phyloP scores from a whole-genome alignment of 768 basidiomycete species.

The Termitomyces sp. region DNA sequence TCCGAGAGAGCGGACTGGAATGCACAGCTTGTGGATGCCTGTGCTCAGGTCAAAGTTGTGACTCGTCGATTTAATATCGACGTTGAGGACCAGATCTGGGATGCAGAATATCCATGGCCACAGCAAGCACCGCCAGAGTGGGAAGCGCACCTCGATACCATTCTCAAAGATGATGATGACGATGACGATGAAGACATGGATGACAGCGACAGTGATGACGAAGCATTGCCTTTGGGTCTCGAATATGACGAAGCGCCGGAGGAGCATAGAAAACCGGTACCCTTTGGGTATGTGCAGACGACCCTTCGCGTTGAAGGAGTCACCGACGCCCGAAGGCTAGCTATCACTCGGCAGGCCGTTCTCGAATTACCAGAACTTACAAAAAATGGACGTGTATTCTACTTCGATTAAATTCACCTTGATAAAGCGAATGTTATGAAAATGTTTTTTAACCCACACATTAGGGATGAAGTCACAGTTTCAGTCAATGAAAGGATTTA shows the following conservation, averaged over 20 bases:
- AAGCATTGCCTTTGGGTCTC: neutral
- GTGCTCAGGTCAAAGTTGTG: neutral
- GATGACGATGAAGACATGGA: constrained; percentile 2
- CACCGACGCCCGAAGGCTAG: neutral
- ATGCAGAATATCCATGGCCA: constrained; percentile 6
- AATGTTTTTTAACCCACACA: neutral
- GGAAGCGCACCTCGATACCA: neutral
- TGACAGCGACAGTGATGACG: neutral
- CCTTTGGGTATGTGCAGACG: neutral
- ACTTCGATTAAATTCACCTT: neutral
- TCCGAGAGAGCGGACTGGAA: constrained; percentile 2
- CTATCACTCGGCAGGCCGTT: constrained; percentile 4
- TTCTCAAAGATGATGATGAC: neutral
- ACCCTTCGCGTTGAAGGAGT: neutral
- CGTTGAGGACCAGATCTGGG: neutral
- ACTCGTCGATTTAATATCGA: too few relatives aligned
- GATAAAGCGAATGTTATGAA: neutral
- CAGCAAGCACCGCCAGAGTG: neutral
- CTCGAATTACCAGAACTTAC: neutral
- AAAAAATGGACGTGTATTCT: too few relatives aligned
- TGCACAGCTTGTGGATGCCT: neutral
- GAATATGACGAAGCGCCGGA: constrained; percentile 8
- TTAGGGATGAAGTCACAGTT: neutral
- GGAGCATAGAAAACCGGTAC: neutral
- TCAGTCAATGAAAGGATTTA: constrained; percentile 1